Evolutionary conservation across 1,284 basidiomycete species (phyloP), one percentile per base, ranked within the genome.

Genomic region (Sutorius eximius): DNA sequence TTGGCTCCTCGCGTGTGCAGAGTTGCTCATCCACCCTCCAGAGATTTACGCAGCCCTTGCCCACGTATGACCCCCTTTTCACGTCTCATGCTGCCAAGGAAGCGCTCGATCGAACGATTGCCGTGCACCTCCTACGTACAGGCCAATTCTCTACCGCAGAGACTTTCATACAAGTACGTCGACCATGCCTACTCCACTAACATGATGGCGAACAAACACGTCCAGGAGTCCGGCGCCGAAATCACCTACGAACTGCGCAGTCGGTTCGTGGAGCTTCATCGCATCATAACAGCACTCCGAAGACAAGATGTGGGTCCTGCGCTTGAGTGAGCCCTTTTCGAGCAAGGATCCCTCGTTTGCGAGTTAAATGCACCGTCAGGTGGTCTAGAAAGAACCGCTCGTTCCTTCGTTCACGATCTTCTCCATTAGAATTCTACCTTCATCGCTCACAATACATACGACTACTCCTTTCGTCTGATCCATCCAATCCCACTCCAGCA

Each of bases 361-460:
- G 46, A 45, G 34, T 57, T 57, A 40, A 56, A 15, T 27, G 6
- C 40, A 8, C 37, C 4, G 38, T 27, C 58, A 94, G 92, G 57
- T 96, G 93, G 94, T 82, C 85, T n/a, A 73, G 74, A 42, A 74
- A 74, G 46, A 86, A 95, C 66, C 78, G 81, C 37, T 54, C 65
- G 2, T 93, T 91, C 68, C 78, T 95, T 7, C 75, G 77, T 34
- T 73, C 79, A 1, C 84, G 89, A 13, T 82, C 81, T 5, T 95
- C 92, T 0, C 80, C 89, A 0, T 79, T 97, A 10, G 89, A 93
- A 59, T 97, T 95, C 70, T 77, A 88, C 67, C 82, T 96, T 18
- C 93, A 96, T 66, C 89, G 92, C 27, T 91, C 91, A 13, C 85
- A 91, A 64, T 95, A 91, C 69, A 82, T 95, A 49, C 83, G 83